Evolutionary conservation across 495 filamentous ascomycete genomes (phyloP), one percentile per base, ranked within the genome.

Genomic region (Penicillium taxi): DNA sequence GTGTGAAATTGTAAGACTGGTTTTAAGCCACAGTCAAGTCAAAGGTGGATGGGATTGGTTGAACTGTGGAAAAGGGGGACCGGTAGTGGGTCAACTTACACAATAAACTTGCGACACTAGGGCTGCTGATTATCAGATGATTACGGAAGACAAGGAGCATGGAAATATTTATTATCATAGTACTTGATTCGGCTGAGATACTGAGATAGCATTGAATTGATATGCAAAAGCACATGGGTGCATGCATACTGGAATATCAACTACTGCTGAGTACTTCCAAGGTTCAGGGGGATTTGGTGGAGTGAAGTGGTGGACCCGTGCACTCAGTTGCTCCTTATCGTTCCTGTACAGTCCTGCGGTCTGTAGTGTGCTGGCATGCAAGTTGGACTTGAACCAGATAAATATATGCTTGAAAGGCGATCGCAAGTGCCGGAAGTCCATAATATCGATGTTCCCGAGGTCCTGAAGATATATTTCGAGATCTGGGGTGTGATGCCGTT

Each of bases 81-180:
- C 21, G 26, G 16, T 23, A 21, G 13, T 18, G 14, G 23, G 37
- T 39, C 41, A 41, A 27, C 38, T 17, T 42, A 39, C 42, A 47
- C 52, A 49, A 47, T 56, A 47, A 56, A 50, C 42, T 37, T 56
- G 49, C 40, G 41, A 56, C 49, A 45, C 46, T 50, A 53, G 49
- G 34, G 18, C 30, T 25, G 36, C 32, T 15, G 32, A 33, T 33
- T 42, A 42, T 6, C 6, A n/a, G 13, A 19, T 13, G 31, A 49
- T 44, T 34, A 35, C 22, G 15, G 11, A 18, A 26, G 9, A 16
- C 14, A 2, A 37, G 11, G 26, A 16, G 24, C 17, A 15, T 18
- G 15, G 22, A 14, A 4, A 35, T 15, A 18, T 6, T 5, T 13
- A 5, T 6, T 29, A 5, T 5, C 6, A 29, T 5, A 29, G 26